Conservation (phyloP, 176 grass and related monocot genomes). For the Zoysia pacifica region DNA sequence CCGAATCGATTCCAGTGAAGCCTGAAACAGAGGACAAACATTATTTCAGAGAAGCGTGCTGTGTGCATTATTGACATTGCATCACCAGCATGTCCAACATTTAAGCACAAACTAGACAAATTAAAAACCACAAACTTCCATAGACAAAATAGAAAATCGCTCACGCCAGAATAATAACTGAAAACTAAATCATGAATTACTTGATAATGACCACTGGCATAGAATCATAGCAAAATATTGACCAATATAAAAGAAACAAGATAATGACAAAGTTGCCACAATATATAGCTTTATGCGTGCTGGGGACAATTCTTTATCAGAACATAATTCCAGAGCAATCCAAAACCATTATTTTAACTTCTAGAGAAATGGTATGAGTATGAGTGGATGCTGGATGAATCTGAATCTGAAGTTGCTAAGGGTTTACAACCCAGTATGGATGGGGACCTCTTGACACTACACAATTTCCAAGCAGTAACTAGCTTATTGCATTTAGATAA, state of each 20-base stretch:
- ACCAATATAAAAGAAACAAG: constrained; percentile 6
- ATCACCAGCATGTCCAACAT: neutral
- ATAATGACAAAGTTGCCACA: neutral
- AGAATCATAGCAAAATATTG: constrained; percentile 11
- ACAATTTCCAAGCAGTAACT: constrained; percentile 19
- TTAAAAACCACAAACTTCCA: neutral
- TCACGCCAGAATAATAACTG: neutral
- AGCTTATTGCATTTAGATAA: neutral
- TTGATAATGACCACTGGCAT: neutral
- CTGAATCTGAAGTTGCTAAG: neutral
- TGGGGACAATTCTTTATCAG: neutral
- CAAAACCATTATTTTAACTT: constrained; percentile 15
- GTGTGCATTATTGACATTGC: neutral
- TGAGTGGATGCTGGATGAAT: neutral
- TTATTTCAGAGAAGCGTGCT: constrained; percentile 26
- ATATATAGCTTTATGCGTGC: neutral
- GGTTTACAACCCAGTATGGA: neutral
- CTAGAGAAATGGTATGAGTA: neutral
- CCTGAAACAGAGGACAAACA: constrained; percentile 51
- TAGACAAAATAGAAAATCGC: neutral
- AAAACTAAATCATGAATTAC: neutral
- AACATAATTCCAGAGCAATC: neutral
- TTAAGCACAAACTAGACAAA: neutral
- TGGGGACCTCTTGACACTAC: neutral
- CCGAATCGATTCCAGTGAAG: constrained; percentile 92